phyloP scores from a whole-genome alignment of 176 grass and related monocot species.

The Leersia perrieri region DNA sequence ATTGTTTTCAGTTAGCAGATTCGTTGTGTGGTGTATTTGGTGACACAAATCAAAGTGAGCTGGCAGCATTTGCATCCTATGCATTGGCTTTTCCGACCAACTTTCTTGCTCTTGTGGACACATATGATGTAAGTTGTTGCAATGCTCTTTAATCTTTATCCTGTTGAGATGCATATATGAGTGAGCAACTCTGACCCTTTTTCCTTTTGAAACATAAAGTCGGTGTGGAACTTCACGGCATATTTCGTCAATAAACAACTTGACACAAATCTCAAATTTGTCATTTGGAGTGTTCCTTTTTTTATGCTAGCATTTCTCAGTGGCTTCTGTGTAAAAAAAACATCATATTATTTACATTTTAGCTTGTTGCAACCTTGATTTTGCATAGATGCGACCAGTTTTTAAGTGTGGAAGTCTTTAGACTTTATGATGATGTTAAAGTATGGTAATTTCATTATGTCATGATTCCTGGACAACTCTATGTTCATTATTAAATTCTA shows the following conservation, averaged over 20 bases:
- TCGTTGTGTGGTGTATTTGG: conserved; percentile 66
- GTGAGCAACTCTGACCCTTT: neutral
- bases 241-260: conserved; percentile 4
- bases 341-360: neutral
- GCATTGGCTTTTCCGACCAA: conserved; percentile 93
- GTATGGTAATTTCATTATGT: neutral
- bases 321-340: neutral
- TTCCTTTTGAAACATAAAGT: neutral
- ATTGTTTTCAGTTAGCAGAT: conserved; percentile 53
- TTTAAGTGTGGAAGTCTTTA: conserved; percentile 12
- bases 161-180: conserved; percentile 20
- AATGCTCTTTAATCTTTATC: conserved; percentile 7
- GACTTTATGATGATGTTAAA: neutral
- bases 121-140: conserved; percentile 85
- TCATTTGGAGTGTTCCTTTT: conserved; percentile 10
- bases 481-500: neutral
- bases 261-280: neutral
- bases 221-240: neutral
- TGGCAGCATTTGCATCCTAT: conserved; percentile 90
- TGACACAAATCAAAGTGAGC: conserved; percentile 94
- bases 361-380: neutral
- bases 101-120: conserved; percentile 94
- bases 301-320: neutral
- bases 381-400: conserved; percentile 1
- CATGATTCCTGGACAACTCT: conserved; percentile 5